phyloP scores from a whole-genome alignment of 495 filamentous ascomycete species.

The Penicillium diatomitis region DNA sequence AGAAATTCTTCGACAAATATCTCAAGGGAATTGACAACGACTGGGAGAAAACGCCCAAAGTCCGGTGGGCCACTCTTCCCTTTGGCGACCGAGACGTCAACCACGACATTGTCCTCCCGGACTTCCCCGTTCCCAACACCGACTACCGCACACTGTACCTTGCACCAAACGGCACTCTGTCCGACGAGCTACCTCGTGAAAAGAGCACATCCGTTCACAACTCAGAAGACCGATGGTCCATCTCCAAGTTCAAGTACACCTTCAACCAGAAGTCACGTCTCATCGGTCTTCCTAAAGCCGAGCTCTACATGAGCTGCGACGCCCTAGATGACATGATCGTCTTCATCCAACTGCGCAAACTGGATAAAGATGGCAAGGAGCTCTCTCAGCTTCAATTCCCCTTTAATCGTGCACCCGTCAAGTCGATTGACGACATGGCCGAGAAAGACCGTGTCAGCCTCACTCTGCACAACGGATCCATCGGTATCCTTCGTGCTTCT shows the following conservation, averaged over 20 bases:
- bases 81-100: conserved; percentile 17
- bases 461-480: conserved; percentile 21
- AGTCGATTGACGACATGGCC: conserved; percentile 26
- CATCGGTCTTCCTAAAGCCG: conserved; percentile 26
- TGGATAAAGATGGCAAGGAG: conserved; percentile 22
- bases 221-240: conserved; percentile 12
- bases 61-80: conserved; percentile 20
- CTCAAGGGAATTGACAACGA: conserved; percentile 1
- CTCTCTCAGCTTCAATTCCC: conserved; percentile 29
- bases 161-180: background rate
- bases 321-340: conserved; percentile 32
- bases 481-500: conserved; percentile 27
- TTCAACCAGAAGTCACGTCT: conserved; percentile 19
- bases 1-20: conserved; percentile 1
- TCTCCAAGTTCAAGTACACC: conserved; percentile 24
- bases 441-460: conserved; percentile 14
- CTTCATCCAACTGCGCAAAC: conserved; percentile 31
- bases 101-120: conserved; percentile 15
- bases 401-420: conserved; percentile 14
- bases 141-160: conserved; percentile 23
- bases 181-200: background rate
- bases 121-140: conserved; percentile 26
- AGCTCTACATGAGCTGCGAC: conserved; percentile 32
- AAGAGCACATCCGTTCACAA: conserved; percentile 10
- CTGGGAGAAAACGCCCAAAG: conserved; percentile 33